Evolutionary conservation across 2,329 filamentous ascomycete genomes (phyloP).

Genomic region (Aureobasidium subglaciale): DNA sequence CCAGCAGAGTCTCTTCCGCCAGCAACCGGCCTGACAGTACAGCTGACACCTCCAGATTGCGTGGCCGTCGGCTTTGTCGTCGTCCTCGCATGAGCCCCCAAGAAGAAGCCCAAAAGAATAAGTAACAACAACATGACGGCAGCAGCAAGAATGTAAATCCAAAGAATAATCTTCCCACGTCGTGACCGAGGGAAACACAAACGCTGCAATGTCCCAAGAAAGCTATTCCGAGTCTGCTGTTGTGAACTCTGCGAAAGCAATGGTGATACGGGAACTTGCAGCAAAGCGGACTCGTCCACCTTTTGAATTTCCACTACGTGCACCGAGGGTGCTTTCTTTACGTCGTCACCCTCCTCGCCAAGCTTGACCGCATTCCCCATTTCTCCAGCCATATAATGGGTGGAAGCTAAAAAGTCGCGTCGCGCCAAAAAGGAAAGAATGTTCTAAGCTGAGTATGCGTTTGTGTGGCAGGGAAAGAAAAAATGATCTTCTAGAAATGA

Average conservation of each 20-base stretch:
- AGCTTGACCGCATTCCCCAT: not conserved
- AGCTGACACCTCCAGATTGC: not conserved
- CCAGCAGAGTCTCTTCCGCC: constrained; percentile 15
- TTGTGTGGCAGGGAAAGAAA: not conserved
- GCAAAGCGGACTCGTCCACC: not conserved
- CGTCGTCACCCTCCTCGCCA: not conserved
- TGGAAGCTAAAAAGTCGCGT: not conserved
- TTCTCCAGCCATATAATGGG: not conserved
- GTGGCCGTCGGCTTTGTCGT: not conserved
- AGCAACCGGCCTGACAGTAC: not conserved
- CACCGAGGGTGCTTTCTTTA: not conserved
- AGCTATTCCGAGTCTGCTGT: too few relatives aligned
- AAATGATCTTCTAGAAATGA: not conserved
- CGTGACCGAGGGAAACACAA: not conserved
- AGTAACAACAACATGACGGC: not conserved
- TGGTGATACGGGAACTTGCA: not conserved
- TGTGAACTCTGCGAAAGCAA: too few relatives aligned
- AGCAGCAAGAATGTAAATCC: not conserved
- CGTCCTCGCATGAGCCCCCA: not conserved
- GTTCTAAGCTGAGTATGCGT: not conserved
- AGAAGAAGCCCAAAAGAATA: not conserved
- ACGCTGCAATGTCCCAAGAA: not conserved
- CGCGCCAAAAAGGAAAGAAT: not conserved
- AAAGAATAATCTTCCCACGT: not conserved
- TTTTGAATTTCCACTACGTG: not conserved